Percentiles rank a stretch among this genome's conserved stretches.
phyloP scores from a whole-genome alignment of 805 yeast genomes.

The Torulaspora quercuum region DNA sequence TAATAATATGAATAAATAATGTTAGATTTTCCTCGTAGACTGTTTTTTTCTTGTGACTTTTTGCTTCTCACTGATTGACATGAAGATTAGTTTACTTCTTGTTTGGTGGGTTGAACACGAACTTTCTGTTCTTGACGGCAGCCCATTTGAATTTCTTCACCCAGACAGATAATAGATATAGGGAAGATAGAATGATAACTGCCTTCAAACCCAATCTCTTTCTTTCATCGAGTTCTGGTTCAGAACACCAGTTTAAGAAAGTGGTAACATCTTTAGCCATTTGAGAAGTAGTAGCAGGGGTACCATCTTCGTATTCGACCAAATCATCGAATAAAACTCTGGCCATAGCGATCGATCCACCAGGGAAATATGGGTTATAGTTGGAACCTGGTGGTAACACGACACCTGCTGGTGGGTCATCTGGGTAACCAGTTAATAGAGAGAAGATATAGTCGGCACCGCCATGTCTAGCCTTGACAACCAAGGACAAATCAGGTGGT shows the following conservation, averaged over 20 bases:
- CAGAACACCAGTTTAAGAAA: slow-evolving; percentile 97
- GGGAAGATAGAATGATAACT: slow-evolving; percentile 67
- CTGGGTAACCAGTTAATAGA: slow-evolving; percentile 96
- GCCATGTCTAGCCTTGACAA: slow-evolving; percentile 99
- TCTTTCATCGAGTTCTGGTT: slow-evolving; percentile 98
- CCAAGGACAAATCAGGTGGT: slow-evolving; percentile 96
- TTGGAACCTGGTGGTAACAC: slow-evolving; percentile 87
- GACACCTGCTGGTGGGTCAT: slow-evolving; percentile 98
- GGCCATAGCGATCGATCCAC: slow-evolving; percentile 99
- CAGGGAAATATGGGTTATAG: slow-evolving; percentile 99
- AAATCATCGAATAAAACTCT: slow-evolving; percentile 95
- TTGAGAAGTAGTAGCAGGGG: slow-evolving; percentile 97
- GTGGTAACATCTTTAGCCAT: slow-evolving; percentile 98
- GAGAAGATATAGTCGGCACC: slow-evolving; percentile 94
- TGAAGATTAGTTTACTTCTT: slow-evolving; percentile 8
- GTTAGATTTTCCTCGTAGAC: slow-evolving; percentile 5
- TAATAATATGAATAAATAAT: slow-evolving; percentile 10
- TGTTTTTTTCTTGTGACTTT: slow-evolving; percentile 1
- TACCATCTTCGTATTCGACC: slow-evolving; percentile 98
- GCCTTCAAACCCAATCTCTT: slow-evolving; percentile 96
- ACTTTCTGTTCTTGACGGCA: slow-evolving; percentile 90
- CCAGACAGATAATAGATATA: slow-evolving; percentile 81
- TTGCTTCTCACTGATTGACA: no score
- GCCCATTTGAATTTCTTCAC: slow-evolving; percentile 99
- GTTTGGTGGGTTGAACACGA: slow-evolving; percentile 89